Conservation (phyloP, 202 grass and related monocot species). For the Hordeum pubiflorum region DNA sequence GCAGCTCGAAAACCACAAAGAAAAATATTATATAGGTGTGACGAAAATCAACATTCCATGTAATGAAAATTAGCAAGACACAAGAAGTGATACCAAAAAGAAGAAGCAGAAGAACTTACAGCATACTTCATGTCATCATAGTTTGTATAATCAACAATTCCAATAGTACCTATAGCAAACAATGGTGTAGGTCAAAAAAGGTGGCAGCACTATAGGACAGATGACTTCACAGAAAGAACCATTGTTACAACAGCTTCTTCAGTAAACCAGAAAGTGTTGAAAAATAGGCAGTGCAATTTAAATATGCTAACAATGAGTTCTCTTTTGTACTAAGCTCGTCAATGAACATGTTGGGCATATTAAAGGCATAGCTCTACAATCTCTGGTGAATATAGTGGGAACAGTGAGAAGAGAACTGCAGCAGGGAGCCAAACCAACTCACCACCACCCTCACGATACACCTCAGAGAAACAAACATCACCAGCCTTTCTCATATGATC, state of each 20-base stretch:
- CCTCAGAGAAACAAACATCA: constrained; percentile 83
- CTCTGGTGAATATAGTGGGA: neutral
- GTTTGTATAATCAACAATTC: constrained; percentile 78
- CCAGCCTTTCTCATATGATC: constrained; percentile 82
- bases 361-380: neutral
- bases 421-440: constrained; percentile 4
- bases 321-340: neutral
- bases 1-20: neutral
- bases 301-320: neutral
- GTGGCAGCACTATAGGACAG: neutral
- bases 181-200: neutral
- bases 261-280: neutral
- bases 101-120: constrained; percentile 24
- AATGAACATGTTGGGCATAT: neutral
- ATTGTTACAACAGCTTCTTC: neutral
- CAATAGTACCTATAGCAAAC: constrained; percentile 47
- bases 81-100: neutral
- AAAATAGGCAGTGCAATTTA: neutral
- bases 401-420: neutral
- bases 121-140: constrained; percentile 90
- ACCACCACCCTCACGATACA: constrained; percentile 65
- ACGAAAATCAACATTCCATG: neutral
- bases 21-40: neutral
- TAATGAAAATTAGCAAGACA: neutral
- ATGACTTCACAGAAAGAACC: neutral